Evolutionary conservation across 768 basidiomycete species (phyloP), one percentile per base, ranked within the genome.

Genomic region (Mrakia blollopis): DNA sequence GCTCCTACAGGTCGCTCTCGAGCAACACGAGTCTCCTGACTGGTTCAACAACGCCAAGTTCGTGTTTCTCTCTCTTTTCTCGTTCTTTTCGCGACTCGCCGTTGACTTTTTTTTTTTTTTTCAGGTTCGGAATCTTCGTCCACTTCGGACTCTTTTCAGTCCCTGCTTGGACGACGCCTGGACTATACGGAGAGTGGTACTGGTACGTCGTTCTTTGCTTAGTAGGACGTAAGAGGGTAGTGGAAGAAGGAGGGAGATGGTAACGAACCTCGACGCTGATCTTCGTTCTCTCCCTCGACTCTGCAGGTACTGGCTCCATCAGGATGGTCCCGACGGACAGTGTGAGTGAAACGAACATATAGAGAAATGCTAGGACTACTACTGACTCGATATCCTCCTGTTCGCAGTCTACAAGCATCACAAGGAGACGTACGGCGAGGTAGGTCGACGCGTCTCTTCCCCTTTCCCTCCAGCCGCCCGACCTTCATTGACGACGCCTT

Each of bases 1-100:
- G 1, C 13, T 28, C 23, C 30, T 61, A 2, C 70, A 74, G 73
- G 25, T 62, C n/a, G 35, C 32, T n/a, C 54, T 73, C 18, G 65
- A 81, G 1, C 82, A 82, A 47, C 88, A 88, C 70, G 88, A 89
- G 78, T 84, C 87, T 1, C 89, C 88, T 0, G 83, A 83, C 35
- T 89, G 88, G 89, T 89, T 86, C 85, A 86, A 83, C 75, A 83
- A 85, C 50, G 87, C 86, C 21, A 89, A 88, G 80, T 88, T 84
- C 79, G 88, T 88, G 88, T 88, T 25, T 88, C 88, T 88, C 28
- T 21, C 80, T 87, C 71, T 77, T 63, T 63, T 69, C 44, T 23
- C 73, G 37, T 73, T 50, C 28, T 74, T 47, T 18, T 67, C 44
- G 5, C 76, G 13, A 30, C 7, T 21, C n/a, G n/a, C n/a, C 62